Conservation (phyloP, 257 asterid genomes). For the Verbascum thapsus region DNA sequence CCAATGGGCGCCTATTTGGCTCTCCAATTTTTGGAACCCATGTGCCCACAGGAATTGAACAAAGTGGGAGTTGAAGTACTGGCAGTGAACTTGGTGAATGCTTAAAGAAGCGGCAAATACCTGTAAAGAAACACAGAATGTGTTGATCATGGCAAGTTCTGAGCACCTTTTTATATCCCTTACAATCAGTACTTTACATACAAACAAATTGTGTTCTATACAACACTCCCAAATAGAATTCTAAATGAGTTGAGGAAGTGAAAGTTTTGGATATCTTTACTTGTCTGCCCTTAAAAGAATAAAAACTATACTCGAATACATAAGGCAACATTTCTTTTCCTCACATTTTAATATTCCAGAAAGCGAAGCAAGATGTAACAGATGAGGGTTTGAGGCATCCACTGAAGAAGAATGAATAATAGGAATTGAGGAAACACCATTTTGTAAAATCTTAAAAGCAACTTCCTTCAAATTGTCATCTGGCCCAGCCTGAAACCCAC, state of each 20-base stretch:
- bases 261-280: too few relatives aligned
- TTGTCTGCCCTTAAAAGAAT: background rate
- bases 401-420: conserved; percentile 64
- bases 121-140: conserved; percentile 49
- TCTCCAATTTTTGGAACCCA: conserved; percentile 93
- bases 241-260: too few relatives aligned
- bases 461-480: conserved; percentile 83
- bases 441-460: conserved; percentile 74
- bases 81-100: conserved; percentile 78
- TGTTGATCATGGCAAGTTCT: too few relatives aligned
- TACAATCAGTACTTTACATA: too few relatives aligned
- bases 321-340: conserved; percentile 19
- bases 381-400: conserved; percentile 73
- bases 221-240: too few relatives aligned
- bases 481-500: conserved; percentile 77
- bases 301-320: background rate
- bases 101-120: conserved; percentile 79
- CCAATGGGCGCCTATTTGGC: conserved; percentile 72
- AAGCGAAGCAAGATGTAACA: conserved; percentile 87
- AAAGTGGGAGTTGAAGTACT: conserved; percentile 68
- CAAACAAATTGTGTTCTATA: background rate
- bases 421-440: conserved; percentile 77
- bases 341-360: conserved; percentile 81
- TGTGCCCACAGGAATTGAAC: conserved; percentile 76
- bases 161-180: too few relatives aligned